Base-by-base conservation (phyloP, 768 basidiomycete genomes). In the Amanita inopinata region DNA sequence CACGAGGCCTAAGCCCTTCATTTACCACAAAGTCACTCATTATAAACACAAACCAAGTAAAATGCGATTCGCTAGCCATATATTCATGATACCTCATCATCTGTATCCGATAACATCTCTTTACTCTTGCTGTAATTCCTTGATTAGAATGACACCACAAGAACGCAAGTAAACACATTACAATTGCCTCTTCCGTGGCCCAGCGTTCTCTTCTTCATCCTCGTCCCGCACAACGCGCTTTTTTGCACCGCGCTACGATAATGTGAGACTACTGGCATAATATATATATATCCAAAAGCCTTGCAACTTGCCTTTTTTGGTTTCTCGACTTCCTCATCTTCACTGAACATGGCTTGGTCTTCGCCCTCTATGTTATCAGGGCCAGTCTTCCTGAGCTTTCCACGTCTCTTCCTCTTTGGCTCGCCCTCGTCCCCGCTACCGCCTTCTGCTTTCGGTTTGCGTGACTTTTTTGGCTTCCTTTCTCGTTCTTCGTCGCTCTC, bases 81-180 rank as follows among this genome's bases (percentile, higher is more conserved):
- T 18, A 44, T 33, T 69, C 64, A 82, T 56, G 73, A 66, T 79
- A 81, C 82, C 40, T 85, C 84, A 20, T 87, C 89, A 56, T 92
- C 90, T 2, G 87, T 88, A 56, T 92, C 88, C 5, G 83, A 83
- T 37, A 94, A 76, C 59, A 79, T 73, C 53, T 81, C 90, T 61
- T 88, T 90, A 55, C 86, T 91, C 70, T 92, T 93, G 56, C 90
- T 92, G 48, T 9, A 45, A 38, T 48, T 15, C 28, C 33, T 22
- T 45, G 30, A 35, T 20, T 52, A 49, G 7, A 32, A 38, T 10
- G 25, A 33, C 19, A 32, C 20, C 28, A 7, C 30, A 27, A n/a
- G n/a, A 24, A 31, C 30, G 31, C 10, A 27, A 10, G 11, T 39
- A n/a, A 40, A 31, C 15, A 25, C 4, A 81, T 52, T 49, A 85